Evolutionary conservation across 805 yeast species (phyloP), one percentile per base, ranked within the genome.

Genomic region (Ogataea methylovora): DNA sequence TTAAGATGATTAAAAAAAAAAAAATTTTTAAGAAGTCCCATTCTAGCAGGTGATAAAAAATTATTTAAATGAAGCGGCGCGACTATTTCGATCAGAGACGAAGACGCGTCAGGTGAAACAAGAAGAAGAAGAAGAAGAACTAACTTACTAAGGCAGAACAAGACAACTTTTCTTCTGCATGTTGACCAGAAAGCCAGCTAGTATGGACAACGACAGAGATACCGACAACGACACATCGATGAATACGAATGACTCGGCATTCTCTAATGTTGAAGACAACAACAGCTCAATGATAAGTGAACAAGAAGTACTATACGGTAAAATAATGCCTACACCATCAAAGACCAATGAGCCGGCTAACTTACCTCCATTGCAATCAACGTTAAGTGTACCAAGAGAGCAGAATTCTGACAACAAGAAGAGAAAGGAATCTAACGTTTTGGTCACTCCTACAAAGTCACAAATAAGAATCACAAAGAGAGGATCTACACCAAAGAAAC

Each of bases 241-340:
- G 6, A 34, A 21, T 12, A 22, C 37, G 2, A 30, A 15, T 14
- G 17, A 26, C 17, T 33, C 34, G 8, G 30, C 38, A 8, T 27
- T 31, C 4, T 16, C 30, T 5, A 35, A 27, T 7, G 22, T 24
- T 9, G 34, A 18, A n/a, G 28, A 34, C 21, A 29, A n/a, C n/a
- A n/a, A n/a, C n/a, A n/a, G 31, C 8, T 43, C 51, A 1, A 23
- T 40, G 12, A 8, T 36, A 2, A 29, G 31, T 12, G 47, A 40
- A 6, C 55, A 49, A 18, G 54, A 51, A 24, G 39, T 41, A 4
- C 27, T 51, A 4, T 51, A 52, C 27, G 58, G 58, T 0, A 37
- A 34, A 15, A 39, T 45, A 6, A 18, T 27, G n/a, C 54, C 56
- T 4, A 40, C 58, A 12, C 58, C 58, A 10, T 36, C 42, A 16